These are phyloP conservation scores for Nicotiana tomentosiformis DNA, from an alignment of 257 asterid species.

Conservation along the genomic window DNA sequence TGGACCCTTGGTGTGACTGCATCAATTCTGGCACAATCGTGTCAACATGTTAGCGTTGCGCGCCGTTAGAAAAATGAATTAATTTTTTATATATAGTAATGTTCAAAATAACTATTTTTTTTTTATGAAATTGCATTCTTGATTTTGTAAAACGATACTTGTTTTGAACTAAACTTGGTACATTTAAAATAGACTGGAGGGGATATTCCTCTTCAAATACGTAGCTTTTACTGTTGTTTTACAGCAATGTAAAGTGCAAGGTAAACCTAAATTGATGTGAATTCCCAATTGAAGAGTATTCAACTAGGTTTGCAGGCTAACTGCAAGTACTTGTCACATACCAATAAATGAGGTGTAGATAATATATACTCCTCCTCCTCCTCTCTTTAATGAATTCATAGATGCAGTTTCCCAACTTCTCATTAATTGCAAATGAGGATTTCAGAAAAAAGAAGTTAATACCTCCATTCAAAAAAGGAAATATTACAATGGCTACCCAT, in stretches of 20 bases:
- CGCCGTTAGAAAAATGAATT: too few species aligned
- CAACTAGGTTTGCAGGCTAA: conserved; percentile 10
- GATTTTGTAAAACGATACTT: background rate
- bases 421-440: conserved; percentile 3
- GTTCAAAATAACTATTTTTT: too few species aligned
- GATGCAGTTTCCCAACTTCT: background rate
- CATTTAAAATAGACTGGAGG: background rate
- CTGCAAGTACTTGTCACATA: conserved; percentile 6
- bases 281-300: background rate
- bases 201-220: background rate
- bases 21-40: too few species aligned
- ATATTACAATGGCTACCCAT: background rate
- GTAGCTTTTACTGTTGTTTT: background rate
- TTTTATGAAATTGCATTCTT: too few species aligned
- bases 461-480: background rate
- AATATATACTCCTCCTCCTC: background rate
- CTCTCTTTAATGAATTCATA: background rate
- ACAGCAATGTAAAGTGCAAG: background rate
- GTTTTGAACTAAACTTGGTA: background rate
- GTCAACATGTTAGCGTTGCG: too few species aligned
- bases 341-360: conserved; percentile 5
- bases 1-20: too few species aligned
- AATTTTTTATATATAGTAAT: too few species aligned
- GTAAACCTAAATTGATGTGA: background rate
- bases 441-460: background rate